phyloP scores from a whole-genome alignment of 106 monocot species.

The Dioscorea dumetorum region DNA sequence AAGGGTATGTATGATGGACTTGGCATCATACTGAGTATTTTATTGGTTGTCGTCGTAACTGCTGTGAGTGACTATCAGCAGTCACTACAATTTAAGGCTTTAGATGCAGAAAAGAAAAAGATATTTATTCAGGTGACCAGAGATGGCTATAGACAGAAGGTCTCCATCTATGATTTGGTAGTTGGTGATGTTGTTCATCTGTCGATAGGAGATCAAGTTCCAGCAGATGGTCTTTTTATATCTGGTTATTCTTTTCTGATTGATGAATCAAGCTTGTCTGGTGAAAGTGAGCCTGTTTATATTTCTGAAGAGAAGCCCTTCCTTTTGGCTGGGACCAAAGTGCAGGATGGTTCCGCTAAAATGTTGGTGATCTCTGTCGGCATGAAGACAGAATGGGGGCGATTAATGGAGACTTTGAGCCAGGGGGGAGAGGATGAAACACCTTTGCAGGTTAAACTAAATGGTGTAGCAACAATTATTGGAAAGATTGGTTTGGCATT shows the following conservation, averaged over 20 bases:
- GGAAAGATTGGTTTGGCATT: constrained; percentile 91
- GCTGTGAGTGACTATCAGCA: constrained; percentile 89
- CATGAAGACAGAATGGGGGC: constrained; percentile 95
- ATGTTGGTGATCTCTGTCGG: constrained; percentile 93
- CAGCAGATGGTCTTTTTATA: constrained; percentile 86
- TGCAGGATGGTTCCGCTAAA: constrained; percentile 89
- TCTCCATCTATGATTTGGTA: constrained; percentile 83
- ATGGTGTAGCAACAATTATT: constrained; percentile 96
- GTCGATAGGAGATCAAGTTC: constrained; percentile 85
- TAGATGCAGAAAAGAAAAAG: constrained; percentile 92
- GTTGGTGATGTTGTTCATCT: constrained; percentile 93
- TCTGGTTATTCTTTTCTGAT: constrained; percentile 76
- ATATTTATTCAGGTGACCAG: constrained; percentile 80
- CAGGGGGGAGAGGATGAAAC: constrained; percentile 92
- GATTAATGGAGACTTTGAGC: constrained; percentile 84
- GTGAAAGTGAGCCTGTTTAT: constrained; percentile 80
- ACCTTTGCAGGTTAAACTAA: constrained; percentile 91
- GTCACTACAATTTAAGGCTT: constrained; percentile 80
- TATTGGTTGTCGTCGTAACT: constrained; percentile 78
- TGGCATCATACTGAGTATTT: constrained; percentile 80
- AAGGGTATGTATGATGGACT: constrained; percentile 87
- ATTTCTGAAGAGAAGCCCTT: constrained; percentile 64
- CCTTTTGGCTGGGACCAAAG: constrained; percentile 83
- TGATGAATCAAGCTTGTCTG: constrained; percentile 92
- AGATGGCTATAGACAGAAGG: constrained; percentile 74